phyloP scores from a whole-genome alignment of 2,329 filamentous ascomycete genomes.

The Aspergillus sp. region DNA sequence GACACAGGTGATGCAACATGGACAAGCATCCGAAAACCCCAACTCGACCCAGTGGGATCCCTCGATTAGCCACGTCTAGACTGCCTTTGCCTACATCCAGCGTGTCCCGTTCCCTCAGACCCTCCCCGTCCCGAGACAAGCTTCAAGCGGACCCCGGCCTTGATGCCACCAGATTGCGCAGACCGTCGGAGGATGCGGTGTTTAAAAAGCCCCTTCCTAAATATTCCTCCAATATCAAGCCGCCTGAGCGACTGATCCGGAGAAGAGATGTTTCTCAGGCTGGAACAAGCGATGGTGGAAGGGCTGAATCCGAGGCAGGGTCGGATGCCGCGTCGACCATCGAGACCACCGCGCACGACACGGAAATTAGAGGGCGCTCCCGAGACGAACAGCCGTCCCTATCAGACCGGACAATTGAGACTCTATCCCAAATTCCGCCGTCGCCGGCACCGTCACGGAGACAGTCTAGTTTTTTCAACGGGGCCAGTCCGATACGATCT shows the following conservation, averaged over 20 bases:
- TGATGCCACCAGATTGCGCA: constrained; percentile 30
- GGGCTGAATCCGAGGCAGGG: constrained; percentile 8
- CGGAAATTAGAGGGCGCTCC: constrained; percentile 19
- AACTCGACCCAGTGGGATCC: constrained; percentile 37
- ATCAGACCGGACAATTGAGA: constrained; percentile 81
- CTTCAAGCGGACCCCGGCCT: constrained; percentile 38
- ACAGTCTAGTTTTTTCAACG: constrained; percentile 68
- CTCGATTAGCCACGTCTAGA: constrained; percentile 45
- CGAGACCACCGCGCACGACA: constrained; percentile 10
- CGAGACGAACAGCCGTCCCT: constrained; percentile 39
- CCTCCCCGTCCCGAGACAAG: constrained; percentile 45
- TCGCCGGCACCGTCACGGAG: constrained; percentile 67
- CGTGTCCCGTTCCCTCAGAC: constrained; percentile 37
- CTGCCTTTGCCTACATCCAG: constrained; percentile 47
- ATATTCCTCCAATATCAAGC: constrained; percentile 20
- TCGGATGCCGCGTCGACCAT: constrained; percentile 8
- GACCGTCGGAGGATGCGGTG: constrained; percentile 34
- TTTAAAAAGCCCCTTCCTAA: constrained; percentile 30
- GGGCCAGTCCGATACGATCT: constrained; percentile 56
- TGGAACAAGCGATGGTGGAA: constrained; percentile 14
- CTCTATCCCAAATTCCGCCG: constrained; percentile 69
- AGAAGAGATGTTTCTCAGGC: constrained; percentile 16
- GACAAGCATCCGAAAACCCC: constrained; percentile 26
- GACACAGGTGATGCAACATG: constrained; percentile 19
- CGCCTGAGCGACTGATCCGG: constrained; percentile 9